Evolutionary conservation across 139 green algal species (phyloP).

Genomic region (Bryopsis sp.): DNA sequence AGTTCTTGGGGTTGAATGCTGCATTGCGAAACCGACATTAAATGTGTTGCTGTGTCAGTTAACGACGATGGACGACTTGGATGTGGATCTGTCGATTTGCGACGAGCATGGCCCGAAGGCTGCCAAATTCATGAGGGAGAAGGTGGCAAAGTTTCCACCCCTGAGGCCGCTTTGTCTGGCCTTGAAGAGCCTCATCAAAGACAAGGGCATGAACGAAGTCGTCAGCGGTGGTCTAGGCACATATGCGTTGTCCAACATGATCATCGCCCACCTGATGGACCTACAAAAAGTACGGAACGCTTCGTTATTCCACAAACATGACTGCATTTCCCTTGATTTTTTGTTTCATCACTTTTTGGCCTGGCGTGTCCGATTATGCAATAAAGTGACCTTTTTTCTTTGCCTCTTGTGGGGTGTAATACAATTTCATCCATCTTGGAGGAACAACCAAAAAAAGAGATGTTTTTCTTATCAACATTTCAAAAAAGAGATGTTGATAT

Average conservation of each 20-base stretch:
- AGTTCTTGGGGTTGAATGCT: too few relatives aligned
- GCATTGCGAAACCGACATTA: not conserved
- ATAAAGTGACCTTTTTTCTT: too few relatives aligned
- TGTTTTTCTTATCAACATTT: too few relatives aligned
- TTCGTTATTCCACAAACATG: too few relatives aligned
- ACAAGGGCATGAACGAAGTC: conserved; percentile 36
- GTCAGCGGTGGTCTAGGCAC: conserved; percentile 73
- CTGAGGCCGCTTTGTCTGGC: conserved; percentile 43
- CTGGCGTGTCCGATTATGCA: too few relatives aligned
- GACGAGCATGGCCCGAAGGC: conserved; percentile 2
- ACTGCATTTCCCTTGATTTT: too few relatives aligned
- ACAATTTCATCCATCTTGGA: too few relatives aligned
- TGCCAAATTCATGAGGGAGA: conserved; percentile 11
- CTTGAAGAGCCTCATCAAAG: conserved; percentile 47
- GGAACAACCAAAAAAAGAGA: too few relatives aligned
- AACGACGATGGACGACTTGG: not conserved
- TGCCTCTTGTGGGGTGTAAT: too few relatives aligned
- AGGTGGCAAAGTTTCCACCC: not conserved
- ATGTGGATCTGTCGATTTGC: not conserved
- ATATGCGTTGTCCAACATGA: conserved; percentile 76
- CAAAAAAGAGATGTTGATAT: too few relatives aligned
- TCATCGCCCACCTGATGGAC: conserved; percentile 32
- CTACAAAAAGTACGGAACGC: too few relatives aligned
- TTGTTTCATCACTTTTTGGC: too few relatives aligned
- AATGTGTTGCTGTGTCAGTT: conserved; percentile 11